Base-by-base conservation (phyloP, 768 basidiomycete genomes). In the Sutorius australiensis region DNA sequence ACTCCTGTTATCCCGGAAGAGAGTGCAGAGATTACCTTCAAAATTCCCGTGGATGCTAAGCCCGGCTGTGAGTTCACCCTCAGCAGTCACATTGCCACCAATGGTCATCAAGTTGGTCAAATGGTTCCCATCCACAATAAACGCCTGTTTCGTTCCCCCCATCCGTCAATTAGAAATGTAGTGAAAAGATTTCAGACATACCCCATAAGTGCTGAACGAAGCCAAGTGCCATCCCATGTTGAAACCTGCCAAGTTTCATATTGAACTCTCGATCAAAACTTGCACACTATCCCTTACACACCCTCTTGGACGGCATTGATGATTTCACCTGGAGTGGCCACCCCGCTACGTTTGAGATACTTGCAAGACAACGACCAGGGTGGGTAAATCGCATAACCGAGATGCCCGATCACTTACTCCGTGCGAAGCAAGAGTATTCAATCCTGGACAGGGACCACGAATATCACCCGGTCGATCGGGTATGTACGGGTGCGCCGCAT, bases 21-120 rank as follows among this genome's bases (percentile, higher is more conserved):
- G 11, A 3, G 42, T 5, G n/a, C 14, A 6, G 19, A 40, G 13
- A 4, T 40, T 36, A 50, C 64, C 64, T 56, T 65, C 65, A 34
- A 61, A 58, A 30, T 61, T 67, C 3, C 62, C 49, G 31, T 67
- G 64, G 34, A 53, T 54, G 31, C 51, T 66, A 1, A 65, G 36
- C 9, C 64, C 64, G 0, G 61, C 58, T 33, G 53, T 54, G 45
- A 56, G 27, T 30, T 53, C 17, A 42, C 10, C 31, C 0, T 55
- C 31, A 13, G 37, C 53, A 6, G 64, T 65, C 6, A 54, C 43
- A 19, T 66, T 65, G 46, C 51, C 57, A 40, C 62, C 64, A 27
- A 66, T 65, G 39, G 42, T 53, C 64, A 65, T 65, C 59, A 63
- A 51, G 41, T 65, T 65, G 16, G 64, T 65, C 55, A 67, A 40